phyloP scores from a whole-genome alignment of 768 basidiomycete species.

The Agaricus subrufescens region DNA sequence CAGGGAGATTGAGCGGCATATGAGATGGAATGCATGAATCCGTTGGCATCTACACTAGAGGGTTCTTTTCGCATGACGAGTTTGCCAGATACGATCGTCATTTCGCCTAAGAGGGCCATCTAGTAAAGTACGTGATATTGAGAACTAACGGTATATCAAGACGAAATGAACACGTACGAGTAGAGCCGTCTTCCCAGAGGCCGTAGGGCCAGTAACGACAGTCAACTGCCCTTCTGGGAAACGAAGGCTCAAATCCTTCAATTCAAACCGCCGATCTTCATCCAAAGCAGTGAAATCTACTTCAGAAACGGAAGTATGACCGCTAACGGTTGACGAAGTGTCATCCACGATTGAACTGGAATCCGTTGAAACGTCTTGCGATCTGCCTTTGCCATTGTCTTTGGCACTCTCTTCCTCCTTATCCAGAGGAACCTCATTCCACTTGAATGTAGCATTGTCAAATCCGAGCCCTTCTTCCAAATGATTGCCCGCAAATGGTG shows the following conservation, averaged over 20 bases:
- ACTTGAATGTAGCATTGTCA: conserved; percentile 55
- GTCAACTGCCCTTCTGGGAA: conserved; percentile 74
- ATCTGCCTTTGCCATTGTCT: conserved; percentile 4
- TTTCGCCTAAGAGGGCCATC: conserved; percentile 72
- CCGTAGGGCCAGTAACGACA: conserved; percentile 74
- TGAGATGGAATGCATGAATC: conserved; percentile 58
- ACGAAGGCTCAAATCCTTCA: conserved; percentile 57
- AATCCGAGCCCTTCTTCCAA: conserved; percentile 45
- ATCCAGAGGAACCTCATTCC: conserved; percentile 47
- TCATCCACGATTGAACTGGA: not conserved
- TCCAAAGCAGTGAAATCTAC: conserved; percentile 16
- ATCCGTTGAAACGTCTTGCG: conserved; percentile 5
- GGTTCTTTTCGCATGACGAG: conserved; percentile 67
- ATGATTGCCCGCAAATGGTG: conserved; percentile 20
- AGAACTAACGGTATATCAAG: not conserved
- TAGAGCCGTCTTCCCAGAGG: conserved; percentile 78
- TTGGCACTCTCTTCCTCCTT: conserved; percentile 16
- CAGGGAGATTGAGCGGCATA: conserved; percentile 74
- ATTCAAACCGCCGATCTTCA: conserved; percentile 56
- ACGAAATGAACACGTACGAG: conserved; percentile 37
- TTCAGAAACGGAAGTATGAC: conserved; percentile 15
- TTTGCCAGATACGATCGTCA: conserved; percentile 47
- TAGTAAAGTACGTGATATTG: conserved; percentile 17
- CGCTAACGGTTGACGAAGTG: not conserved
- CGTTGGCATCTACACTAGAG: conserved; percentile 53